phyloP scores from a whole-genome alignment of 805 yeast genomes.

The Ogataea wickerhamii region DNA sequence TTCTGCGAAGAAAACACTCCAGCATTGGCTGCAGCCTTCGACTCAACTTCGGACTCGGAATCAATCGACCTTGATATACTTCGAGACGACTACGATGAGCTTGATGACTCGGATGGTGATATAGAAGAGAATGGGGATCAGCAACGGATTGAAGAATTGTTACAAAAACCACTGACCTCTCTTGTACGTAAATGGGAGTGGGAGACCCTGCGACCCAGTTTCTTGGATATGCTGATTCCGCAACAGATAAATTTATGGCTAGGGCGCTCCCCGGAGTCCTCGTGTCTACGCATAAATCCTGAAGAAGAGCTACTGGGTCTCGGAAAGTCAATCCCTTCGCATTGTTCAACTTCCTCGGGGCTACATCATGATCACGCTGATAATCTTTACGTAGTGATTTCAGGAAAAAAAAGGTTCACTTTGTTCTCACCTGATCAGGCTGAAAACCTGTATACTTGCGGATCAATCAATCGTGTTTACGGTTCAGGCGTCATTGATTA shows the following conservation, averaged over 20 bases:
- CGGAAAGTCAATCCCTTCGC: constrained; percentile 54
- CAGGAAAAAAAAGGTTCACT: constrained; percentile 65
- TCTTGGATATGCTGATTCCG: constrained; percentile 45
- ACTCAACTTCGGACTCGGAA: constrained; percentile 33
- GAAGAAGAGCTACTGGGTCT: constrained; percentile 35
- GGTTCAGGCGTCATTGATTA: constrained; percentile 70
- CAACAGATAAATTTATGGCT: constrained; percentile 78
- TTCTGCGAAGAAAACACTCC: constrained; percentile 25
- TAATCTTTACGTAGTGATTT: constrained; percentile 58
- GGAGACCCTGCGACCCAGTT: constrained; percentile 41
- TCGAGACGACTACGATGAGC: constrained; percentile 28
- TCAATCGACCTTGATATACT: constrained; percentile 45
- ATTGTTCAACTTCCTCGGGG: constrained; percentile 59
- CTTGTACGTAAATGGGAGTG: constrained; percentile 24
- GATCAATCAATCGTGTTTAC: constrained; percentile 49
- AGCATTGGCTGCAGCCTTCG: constrained; percentile 14
- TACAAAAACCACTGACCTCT: constrained; percentile 60
- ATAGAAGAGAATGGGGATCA: constrained; percentile 34
- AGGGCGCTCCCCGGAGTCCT: constrained; percentile 38
- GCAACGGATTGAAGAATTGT: constrained; percentile 45
- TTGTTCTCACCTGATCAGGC: constrained; percentile 64
- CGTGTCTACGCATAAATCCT: constrained; percentile 11
- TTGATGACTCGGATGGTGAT: constrained; percentile 21
- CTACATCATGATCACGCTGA: constrained; percentile 82
- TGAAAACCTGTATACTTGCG: constrained; percentile 57